Base-by-base conservation (phyloP, 2,329 filamentous ascomycete genomes). In the Curvularia hawaiiensis region DNA sequence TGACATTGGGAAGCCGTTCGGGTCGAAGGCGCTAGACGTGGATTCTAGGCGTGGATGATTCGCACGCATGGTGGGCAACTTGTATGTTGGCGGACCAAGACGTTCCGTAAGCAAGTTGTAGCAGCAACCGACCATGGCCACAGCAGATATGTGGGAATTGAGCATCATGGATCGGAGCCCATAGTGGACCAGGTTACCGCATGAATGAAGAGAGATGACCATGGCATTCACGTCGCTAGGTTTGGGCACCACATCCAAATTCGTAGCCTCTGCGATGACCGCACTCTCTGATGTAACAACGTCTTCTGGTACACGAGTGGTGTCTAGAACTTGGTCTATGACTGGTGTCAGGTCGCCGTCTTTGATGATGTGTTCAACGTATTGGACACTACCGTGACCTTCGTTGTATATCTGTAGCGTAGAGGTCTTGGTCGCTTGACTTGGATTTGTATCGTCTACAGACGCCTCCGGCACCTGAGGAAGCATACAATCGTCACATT, bases 91-190 rank as follows among this genome's bases (percentile, higher is more conserved):
- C 1, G 92, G 91, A 0, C 91, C 91, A 12, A 97, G 85, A 56
- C 91, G 88, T 77, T 98, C 95, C 0, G 94, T 97, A 66, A 98
- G 80, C 6, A 98, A 86, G 69, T 99, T 99, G 82, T 99, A 98
- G 82, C 95, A 99, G 80, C 95, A 99, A 46, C 95, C 95, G 59
- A 99, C 92, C 73, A 99, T 93, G 56, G 94, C 94, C 22, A 98
- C 89, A n/a, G 92, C 92, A 31, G 87, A 86, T 54, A 98, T 93
- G 4, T 88, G 85, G 0, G 90, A 89, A 72, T 97, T 98, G 56
- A 96, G 79, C 1, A 93, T 78, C 20, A 99, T 84, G 0, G 94
- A 96, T 14, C 91, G 88, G 56, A 99, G 88, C 10, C 91, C 95
- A 72, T 96, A 93, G 75, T 99, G 95, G 0, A 96, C 90, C n/a